phyloP scores from a whole-genome alignment of 352 stramenopile species.

The Phytophthora multivora region DNA sequence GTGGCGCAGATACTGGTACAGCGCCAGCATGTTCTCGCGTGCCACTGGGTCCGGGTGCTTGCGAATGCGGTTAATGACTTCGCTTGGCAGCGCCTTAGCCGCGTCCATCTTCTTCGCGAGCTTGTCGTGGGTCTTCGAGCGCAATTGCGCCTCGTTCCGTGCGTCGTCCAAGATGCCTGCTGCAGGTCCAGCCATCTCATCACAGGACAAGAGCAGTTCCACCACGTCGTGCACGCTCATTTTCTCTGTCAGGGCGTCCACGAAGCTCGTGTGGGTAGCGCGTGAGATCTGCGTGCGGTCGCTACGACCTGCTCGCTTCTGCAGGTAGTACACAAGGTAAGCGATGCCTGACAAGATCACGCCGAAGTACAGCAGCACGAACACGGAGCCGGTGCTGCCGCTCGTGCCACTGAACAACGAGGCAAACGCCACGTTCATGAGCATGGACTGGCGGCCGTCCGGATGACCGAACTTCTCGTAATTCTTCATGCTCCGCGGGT shows the following conservation, averaged over 20 bases:
- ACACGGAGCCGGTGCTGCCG: slow-evolving; percentile 50
- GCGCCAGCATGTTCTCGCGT: slow-evolving; percentile 81
- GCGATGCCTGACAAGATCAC: slow-evolving; percentile 63
- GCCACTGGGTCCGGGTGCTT: slow-evolving; percentile 76
- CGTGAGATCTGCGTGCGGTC: slow-evolving; percentile 71
- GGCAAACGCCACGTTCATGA: slow-evolving; percentile 73
- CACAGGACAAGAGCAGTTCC: slow-evolving; percentile 73
- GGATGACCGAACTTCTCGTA: slow-evolving; percentile 84
- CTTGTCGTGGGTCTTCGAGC: slow-evolving; percentile 75
- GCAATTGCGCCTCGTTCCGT: slow-evolving; percentile 49
- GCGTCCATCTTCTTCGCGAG: slow-evolving; percentile 84
- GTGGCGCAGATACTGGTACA: slow-evolving; percentile 81
- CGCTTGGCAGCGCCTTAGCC: slow-evolving; percentile 59
- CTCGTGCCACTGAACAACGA: slow-evolving; percentile 53
- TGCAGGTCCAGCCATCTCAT: slow-evolving; percentile 69
- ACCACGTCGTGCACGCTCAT: slow-evolving; percentile 86
- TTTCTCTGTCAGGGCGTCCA: slow-evolving; percentile 61
- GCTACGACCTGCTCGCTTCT: slow-evolving; percentile 51
- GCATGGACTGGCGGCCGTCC: slow-evolving; percentile 75
- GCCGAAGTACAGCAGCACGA: slow-evolving; percentile 77
- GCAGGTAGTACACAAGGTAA: slow-evolving; percentile 68
- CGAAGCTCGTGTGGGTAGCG: slow-evolving; percentile 45
- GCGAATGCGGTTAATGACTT: slow-evolving; percentile 74
- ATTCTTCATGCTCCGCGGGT: slow-evolving; percentile 73
- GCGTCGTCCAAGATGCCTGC: slow-evolving; percentile 46